Evolutionary conservation across 2,329 filamentous ascomycete species (phyloP).

Genomic region (Colletotrichum sp.): DNA sequence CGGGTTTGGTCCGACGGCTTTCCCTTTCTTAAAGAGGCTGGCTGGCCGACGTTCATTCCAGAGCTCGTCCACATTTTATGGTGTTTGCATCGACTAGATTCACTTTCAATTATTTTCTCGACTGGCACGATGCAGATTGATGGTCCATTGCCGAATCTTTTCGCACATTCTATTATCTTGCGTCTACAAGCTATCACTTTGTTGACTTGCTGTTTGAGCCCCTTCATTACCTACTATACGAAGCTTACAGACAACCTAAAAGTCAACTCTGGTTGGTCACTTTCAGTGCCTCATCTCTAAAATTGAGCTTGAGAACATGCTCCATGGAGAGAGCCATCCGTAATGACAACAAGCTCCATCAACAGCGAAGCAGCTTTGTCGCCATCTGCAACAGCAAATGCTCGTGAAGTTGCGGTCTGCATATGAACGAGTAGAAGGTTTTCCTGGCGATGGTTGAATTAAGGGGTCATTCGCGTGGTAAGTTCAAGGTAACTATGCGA

Average conservation of each 20-base stretch:
- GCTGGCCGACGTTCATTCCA: background rate
- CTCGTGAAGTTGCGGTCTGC: background rate
- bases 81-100: background rate
- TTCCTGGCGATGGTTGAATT: background rate
- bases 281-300: no score
- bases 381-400: background rate
- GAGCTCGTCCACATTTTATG: background rate
- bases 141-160: background rate
- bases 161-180: background rate
- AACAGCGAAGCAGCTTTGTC: background rate
- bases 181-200: no score
- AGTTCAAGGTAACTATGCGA: background rate
- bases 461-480: background rate
- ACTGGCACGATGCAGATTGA: background rate
- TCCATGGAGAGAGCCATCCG: background rate
- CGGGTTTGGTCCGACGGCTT: background rate
- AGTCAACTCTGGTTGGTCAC: no score
- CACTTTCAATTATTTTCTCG: no score
- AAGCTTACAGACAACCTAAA: no score
- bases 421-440: background rate
- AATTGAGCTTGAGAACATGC: background rate
- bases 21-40: background rate
- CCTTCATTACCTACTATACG: no score
- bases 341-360: background rate
- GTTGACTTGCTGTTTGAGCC: no score